Conservation (phyloP, 176 grass and related monocot species). For the Cenchrus purpureus region DNA sequence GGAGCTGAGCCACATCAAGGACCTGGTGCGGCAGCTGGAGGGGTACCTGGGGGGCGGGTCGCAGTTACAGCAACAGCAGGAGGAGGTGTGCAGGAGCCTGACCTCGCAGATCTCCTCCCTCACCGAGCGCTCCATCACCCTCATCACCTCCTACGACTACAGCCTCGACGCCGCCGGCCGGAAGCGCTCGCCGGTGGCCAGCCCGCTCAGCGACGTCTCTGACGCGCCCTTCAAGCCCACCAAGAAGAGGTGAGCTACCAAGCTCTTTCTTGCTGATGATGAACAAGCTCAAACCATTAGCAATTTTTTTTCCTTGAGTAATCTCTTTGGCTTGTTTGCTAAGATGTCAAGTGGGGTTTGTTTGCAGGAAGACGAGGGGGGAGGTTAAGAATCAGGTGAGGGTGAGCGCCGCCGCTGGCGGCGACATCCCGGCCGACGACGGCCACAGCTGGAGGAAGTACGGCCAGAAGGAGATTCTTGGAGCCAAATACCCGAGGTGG, state of each 20-base stretch:
- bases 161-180: neutral
- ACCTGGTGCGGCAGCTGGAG: slow-evolving; percentile 58
- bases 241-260: slow-evolving; percentile 42
- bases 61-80: neutral
- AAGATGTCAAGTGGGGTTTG: neutral
- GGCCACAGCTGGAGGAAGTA: slow-evolving; percentile 84
- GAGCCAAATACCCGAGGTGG: slow-evolving; percentile 63
- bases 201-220: slow-evolving; percentile 48
- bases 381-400: slow-evolving; percentile 48
- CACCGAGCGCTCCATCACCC: slow-evolving; percentile 56
- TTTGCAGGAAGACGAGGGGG: slow-evolving; percentile 49
- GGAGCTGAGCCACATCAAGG: slow-evolving; percentile 57
- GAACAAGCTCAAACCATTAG: neutral
- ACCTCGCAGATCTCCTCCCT: slow-evolving; percentile 43
- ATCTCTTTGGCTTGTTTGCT: neutral
- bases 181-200: slow-evolving; percentile 23
- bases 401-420: slow-evolving; percentile 38
- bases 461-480: slow-evolving; percentile 73
- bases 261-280: neutral
- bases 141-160: slow-evolving; percentile 38
- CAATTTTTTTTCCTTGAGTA: neutral
- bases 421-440: slow-evolving; percentile 50
- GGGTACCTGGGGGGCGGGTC: slow-evolving; percentile 35
- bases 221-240: slow-evolving; percentile 44
- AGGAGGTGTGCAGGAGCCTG: slow-evolving; percentile 51